Base-by-base conservation (phyloP, 1,284 basidiomycete species). In the Mycena sp. region DNA sequence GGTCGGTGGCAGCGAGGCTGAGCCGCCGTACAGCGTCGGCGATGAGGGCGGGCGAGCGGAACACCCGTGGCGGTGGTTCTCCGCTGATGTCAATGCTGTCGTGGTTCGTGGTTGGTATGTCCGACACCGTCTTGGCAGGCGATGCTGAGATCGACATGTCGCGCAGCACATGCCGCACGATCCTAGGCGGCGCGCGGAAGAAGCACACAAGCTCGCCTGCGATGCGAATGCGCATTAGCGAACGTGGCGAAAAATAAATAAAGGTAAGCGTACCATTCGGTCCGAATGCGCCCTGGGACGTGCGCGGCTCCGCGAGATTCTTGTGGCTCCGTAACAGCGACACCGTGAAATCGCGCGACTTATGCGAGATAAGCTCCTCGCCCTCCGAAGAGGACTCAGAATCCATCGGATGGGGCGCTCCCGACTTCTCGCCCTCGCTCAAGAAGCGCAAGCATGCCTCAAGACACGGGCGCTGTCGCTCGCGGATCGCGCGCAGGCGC, bases 181-280 rank as follows among this genome's bases (percentile, higher is more conserved):
- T 85, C n/a, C 91, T 83, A 25, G 87, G 87, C 2, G 90, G 86
- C 5, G 88, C 88, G 40, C 91, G 87, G 78, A 93, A 95, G 78
- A 96, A 95, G 72, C 89, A 93, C 0, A 96, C 86, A 1, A 96
- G 80, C 77, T 95, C 88, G 49, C 94, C 94, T 95, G 64, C 12
- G 58, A 4, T 35, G 29, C 12, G 32, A 19, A n/a, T n/a, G n/a
- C n/a, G 14, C 7, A 29, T 46, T 11, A 21, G 23, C 35, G 6
- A 50, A 19, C 16, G 21, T 35, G 25, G 26, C 21, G 26, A 7
- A 26, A 14, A 40, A 21, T 12, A 30, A 29, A 4, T 35, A 41
- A 19, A 49, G 55, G 21, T 19, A 7, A 46, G 29, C 78, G 55
- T 61, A 94, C 94, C 95, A 68, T 94, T 93, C 0, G 93, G 92